Evolutionary conservation across 108 stramenopile species (phyloP).

Genomic region (Cyclostephanos tholiformis): DNA sequence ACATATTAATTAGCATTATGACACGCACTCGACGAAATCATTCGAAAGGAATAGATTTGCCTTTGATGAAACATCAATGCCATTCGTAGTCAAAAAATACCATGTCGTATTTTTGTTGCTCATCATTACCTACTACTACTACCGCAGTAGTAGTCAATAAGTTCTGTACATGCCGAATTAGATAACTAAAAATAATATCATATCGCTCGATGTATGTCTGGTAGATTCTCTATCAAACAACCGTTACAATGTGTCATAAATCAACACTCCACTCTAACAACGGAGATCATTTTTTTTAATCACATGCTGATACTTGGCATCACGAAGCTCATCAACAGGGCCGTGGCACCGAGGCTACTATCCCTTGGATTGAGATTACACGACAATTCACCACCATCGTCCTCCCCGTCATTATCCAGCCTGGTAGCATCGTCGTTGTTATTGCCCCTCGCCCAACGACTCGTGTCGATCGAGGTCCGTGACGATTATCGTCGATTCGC

Average conservation of each 20-base stretch:
- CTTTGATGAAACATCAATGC: neutral
- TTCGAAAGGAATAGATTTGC: neutral
- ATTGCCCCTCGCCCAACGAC: conserved; percentile 56
- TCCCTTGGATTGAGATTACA: conserved; percentile 35
- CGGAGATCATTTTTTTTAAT: too few relatives aligned
- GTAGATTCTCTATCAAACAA: too few relatives aligned
- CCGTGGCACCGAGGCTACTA: conserved; percentile 36
- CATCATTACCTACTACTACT: too few relatives aligned
- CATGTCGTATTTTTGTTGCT: too few relatives aligned
- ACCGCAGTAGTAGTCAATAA: too few relatives aligned
- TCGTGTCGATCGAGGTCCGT: conserved; percentile 60
- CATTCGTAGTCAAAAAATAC: neutral
- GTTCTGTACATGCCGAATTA: too few relatives aligned
- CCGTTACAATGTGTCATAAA: too few relatives aligned
- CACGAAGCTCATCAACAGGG: conserved; percentile 41
- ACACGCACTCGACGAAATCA: neutral
- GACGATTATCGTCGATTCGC: conserved; percentile 41
- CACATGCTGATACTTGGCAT: conserved; percentile 21
- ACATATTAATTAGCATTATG: neutral
- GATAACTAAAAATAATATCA: too few relatives aligned
- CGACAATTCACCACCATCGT: conserved; percentile 17
- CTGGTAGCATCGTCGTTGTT: conserved; percentile 33
- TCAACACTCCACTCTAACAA: too few relatives aligned
- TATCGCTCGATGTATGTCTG: too few relatives aligned
- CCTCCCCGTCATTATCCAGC: neutral